Conservation (phyloP, 1,284 basidiomycete species). For the Rugosomyces carneus region DNA sequence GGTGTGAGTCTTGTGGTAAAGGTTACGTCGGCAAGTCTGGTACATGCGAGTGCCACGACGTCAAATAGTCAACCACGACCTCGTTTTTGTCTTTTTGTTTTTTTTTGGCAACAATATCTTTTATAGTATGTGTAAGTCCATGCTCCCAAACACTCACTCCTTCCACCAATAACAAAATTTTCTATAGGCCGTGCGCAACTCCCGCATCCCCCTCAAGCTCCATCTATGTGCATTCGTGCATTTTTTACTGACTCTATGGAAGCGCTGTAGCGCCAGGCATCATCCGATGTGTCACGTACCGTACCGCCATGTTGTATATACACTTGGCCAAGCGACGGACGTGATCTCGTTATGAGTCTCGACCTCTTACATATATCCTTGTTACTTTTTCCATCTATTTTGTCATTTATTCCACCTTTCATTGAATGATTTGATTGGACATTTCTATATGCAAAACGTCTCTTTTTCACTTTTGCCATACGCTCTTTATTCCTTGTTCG, state of each 20-base stretch:
- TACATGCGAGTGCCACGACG: slow-evolving; percentile 59
- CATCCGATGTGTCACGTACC: slow-evolving; percentile 54
- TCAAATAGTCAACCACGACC: slow-evolving; percentile 46
- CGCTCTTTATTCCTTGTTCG: no score
- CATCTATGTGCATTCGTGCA: slow-evolving; percentile 24
- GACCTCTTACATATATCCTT: slow-evolving; percentile 4
- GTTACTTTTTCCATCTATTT: slow-evolving; percentile 5
- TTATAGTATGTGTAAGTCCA: slow-evolving; percentile 15
- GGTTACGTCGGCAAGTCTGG: slow-evolving; percentile 52
- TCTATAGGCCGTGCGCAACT: slow-evolving; percentile 12
- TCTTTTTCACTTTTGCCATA: no score
- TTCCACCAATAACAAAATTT: slow-evolving; percentile 7
- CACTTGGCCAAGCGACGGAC: slow-evolving; percentile 54
- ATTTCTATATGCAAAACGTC: background rate
- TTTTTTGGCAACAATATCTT: background rate
- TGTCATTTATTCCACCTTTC: slow-evolving; percentile 3
- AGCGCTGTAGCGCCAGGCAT: slow-evolving; percentile 44
- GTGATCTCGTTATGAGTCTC: slow-evolving; percentile 44
- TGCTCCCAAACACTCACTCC: background rate
- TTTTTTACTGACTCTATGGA: slow-evolving; percentile 21
- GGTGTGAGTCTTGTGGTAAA: slow-evolving; percentile 74
- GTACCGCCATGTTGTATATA: slow-evolving; percentile 47
- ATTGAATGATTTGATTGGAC: slow-evolving; percentile 4
- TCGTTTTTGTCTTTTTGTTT: no score
- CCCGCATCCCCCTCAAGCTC: slow-evolving; percentile 20